These are phyloP conservation scores for Leccinum olivaceopallidum DNA, from an alignment of 768 basidiomycete species.

Conservation along the genomic window DNA sequence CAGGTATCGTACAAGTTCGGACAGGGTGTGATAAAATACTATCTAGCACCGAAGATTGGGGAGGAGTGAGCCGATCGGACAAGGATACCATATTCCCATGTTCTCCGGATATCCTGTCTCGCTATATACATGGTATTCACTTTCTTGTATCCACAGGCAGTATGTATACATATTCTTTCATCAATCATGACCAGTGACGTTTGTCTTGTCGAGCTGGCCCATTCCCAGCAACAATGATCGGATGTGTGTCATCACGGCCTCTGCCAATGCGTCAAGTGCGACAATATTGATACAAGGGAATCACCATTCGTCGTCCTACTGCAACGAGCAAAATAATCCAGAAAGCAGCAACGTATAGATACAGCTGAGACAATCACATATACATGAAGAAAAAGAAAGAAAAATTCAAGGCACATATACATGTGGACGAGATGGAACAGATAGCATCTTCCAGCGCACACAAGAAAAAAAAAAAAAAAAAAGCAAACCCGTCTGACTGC, in stretches of 20 bases:
- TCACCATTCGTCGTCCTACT: too few relatives aligned
- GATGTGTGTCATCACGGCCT: too few relatives aligned
- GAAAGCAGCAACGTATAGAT: conserved; percentile 17
- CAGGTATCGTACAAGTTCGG: conserved; percentile 90
- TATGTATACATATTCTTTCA: neutral
- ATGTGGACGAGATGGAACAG: conserved; percentile 4
- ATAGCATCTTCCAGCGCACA: conserved; percentile 16
- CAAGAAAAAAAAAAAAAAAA: neutral
- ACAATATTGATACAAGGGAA: too few relatives aligned
- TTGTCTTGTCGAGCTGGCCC: too few relatives aligned
- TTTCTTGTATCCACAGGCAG: conserved; percentile 17
- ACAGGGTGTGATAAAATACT: conserved; percentile 89
- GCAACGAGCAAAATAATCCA: neutral
- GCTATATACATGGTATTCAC: conserved; percentile 12
- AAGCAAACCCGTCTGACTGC: neutral
- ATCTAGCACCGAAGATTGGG: conserved; percentile 94
- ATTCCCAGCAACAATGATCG: too few relatives aligned
- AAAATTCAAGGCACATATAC: neutral
- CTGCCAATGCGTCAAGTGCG: too few relatives aligned
- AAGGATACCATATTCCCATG: conserved; percentile 9
- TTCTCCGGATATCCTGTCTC: conserved; percentile 13
- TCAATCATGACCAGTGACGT: too few relatives aligned
- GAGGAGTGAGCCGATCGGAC: conserved; percentile 54
- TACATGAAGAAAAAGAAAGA: conserved; percentile 2
- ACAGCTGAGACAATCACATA: conserved; percentile 12